These are phyloP conservation scores for Fusarium nodosum DNA, from an alignment of 2,329 filamentous ascomycete species.

Conservation along the genomic window DNA sequence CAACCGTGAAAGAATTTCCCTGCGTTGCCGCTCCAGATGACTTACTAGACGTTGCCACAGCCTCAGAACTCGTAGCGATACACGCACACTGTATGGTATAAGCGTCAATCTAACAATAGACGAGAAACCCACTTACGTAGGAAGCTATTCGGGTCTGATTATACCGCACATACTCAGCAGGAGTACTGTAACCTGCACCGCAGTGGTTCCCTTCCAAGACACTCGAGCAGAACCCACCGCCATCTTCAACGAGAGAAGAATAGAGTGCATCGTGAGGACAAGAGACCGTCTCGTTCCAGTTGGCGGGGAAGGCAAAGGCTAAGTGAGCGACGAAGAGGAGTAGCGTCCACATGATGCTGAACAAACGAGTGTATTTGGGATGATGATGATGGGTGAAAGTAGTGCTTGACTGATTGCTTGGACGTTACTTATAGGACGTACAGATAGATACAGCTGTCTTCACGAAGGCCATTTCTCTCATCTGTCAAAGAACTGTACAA, in stretches of 20 bases:
- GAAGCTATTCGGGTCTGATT: slow-evolving; percentile 51
- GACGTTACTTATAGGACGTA: slow-evolving; percentile 40
- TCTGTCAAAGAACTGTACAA: background rate
- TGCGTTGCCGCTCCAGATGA: background rate
- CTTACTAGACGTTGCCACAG: background rate
- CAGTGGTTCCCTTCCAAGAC: slow-evolving; percentile 47
- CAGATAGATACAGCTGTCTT: background rate
- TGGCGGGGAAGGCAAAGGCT: slow-evolving; percentile 26
- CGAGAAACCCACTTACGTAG: slow-evolving; percentile 46
- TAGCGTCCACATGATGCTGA: slow-evolving; percentile 43
- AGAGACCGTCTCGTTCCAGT: slow-evolving; percentile 36
- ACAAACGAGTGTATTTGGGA: slow-evolving; percentile 36
- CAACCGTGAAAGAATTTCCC: slow-evolving; percentile 1
- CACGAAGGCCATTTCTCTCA: background rate
- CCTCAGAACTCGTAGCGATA: slow-evolving; percentile 35
- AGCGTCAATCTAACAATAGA: background rate
- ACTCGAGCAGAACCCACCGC: slow-evolving; percentile 50
- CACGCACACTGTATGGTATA: slow-evolving; percentile 48
- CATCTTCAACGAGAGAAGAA: slow-evolving; percentile 49
- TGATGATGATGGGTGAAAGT: slow-evolving; percentile 7
- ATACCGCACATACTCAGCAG: slow-evolving; percentile 50
- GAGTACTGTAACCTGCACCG: slow-evolving; percentile 46
- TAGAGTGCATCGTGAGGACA: slow-evolving; percentile 52
- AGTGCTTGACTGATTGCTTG: slow-evolving; percentile 5
- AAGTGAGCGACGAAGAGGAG: slow-evolving; percentile 23